Evolutionary conservation across 805 yeast genomes (phyloP), one percentile per base, ranked within the genome.

Genomic region (Candida piceae): DNA sequence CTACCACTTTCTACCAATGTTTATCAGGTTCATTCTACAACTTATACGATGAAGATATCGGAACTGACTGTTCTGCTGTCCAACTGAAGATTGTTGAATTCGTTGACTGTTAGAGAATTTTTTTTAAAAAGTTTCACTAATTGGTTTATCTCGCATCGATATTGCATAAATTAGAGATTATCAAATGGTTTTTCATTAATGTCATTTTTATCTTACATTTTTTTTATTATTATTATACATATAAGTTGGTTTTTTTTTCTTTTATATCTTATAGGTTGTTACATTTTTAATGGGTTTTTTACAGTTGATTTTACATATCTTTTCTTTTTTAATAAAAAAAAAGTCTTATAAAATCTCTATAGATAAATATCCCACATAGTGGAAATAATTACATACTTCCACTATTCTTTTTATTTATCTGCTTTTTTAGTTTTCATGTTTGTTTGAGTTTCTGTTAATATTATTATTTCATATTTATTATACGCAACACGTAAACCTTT

Each of bases 1-100:
- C 55, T 35, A 59, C 66, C 29, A 57, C 58, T 28, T 74, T 74
- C 70, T 73, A 66, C 67, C 72, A 71, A 58, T 74, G 80, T 59
- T 50, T 61, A 45, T 72, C 78, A 13, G 80, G 78, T 44, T 67
- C 69, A 47, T 74, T 74, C 71, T 72, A 70, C 73, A 74, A 74
- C 68, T 64, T 74, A 56, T 74, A 74, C 60, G 77, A 70, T 53
- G 62, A 72, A 60, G 50, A 58, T 39, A 57, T 66, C 48, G 74
- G 71, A 36, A 60, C 53, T 26, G 76, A 72, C 55, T 72, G 78
- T 60, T 46, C 56, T 36, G 63, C 69, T 26, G 76, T 73, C 35
- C 50, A 65, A 46, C 64, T 74, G 32, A 50, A 57, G 44, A 57
- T 68, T 41, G 63, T 71, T 36, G 70, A 72, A 47, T 60, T 72